These are phyloP conservation scores for Flaveria floridana DNA, from an alignment of 140 eudicot genomes.

Conservation along the genomic window DNA sequence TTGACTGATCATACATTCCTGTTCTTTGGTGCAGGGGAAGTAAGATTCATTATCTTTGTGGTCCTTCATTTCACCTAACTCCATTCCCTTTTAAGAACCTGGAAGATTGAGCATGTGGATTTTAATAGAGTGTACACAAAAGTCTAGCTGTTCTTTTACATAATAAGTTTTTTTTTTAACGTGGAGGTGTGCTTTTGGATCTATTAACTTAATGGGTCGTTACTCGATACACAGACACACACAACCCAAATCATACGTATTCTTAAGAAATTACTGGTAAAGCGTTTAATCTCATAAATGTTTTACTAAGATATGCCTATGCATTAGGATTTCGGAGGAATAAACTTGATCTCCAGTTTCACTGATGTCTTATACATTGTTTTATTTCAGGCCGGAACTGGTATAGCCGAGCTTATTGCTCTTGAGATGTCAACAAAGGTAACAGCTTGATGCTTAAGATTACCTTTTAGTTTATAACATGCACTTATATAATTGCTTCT, in stretches of 20 bases:
- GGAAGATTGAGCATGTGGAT: slow-evolving; percentile 14
- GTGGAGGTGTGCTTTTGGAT: not conserved
- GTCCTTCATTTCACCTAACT: not conserved
- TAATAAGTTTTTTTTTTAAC: not conserved
- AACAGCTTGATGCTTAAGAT: slow-evolving; percentile 7
- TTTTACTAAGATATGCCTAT: not conserved
- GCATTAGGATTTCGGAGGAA: not conserved
- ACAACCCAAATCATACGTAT: too few species aligned
- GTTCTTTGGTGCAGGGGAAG: slow-evolving; percentile 90
- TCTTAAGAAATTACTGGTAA: too few species aligned
- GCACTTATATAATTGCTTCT: slow-evolving; percentile 2
- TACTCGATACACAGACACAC: too few species aligned
- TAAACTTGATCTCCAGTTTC: not conserved
- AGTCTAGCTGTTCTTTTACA: not conserved
- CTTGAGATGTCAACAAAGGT: slow-evolving; percentile 94
- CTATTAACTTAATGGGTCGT: not conserved
- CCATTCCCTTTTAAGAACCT: not conserved
- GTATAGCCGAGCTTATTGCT: slow-evolving; percentile 96
- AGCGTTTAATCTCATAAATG: too few species aligned
- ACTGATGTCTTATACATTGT: slow-evolving; percentile 10
- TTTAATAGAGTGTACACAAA: slow-evolving; percentile 5
- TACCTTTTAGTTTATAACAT: slow-evolving; percentile 8
- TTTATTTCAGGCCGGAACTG: slow-evolving; percentile 83
- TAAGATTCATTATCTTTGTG: slow-evolving; percentile 26
- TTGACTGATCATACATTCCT: slow-evolving; percentile 73